These are phyloP conservation scores for Suillus tomentosus DNA, from an alignment of 768 basidiomycete genomes.

Conservation along the genomic window DNA sequence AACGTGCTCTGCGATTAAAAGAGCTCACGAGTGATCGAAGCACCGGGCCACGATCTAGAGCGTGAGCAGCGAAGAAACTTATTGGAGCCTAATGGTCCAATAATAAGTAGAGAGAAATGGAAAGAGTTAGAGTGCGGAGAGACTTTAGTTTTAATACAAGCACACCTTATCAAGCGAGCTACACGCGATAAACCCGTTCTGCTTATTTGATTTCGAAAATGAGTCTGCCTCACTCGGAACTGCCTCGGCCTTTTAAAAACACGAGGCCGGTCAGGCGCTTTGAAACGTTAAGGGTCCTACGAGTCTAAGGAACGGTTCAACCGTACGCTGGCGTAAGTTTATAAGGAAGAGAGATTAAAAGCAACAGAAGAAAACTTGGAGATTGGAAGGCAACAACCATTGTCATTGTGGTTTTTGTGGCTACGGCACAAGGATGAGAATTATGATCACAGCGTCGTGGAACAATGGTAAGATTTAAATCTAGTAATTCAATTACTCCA, in stretches of 20 bases:
- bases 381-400: neutral
- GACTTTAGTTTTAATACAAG: slow-evolving; percentile 4
- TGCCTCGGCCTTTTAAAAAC: slow-evolving; percentile 8
- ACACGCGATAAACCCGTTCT: slow-evolving; percentile 7
- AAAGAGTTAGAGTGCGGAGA: slow-evolving; percentile 5
- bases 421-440: neutral
- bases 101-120: slow-evolving; percentile 9
- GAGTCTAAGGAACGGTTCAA: slow-evolving; percentile 10
- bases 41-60: slow-evolving; percentile 9
- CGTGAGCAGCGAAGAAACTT: neutral
- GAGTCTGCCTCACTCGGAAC: slow-evolving; percentile 1
- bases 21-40: slow-evolving; percentile 18
- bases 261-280: slow-evolving; percentile 13
- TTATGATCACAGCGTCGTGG: neutral
- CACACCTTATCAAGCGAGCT: slow-evolving; percentile 14
- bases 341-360: neutral
- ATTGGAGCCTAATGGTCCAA: neutral
- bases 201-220: slow-evolving; percentile 4
- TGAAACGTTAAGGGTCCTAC: neutral
- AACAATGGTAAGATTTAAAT: slow-evolving; percentile 8
- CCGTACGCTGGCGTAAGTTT: slow-evolving; percentile 1
- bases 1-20: slow-evolving; percentile 20
- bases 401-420: slow-evolving; percentile 2
- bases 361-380: neutral
- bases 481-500: neutral